Base-by-base conservation (phyloP, 1,284 basidiomycete species). In the Porogramme epimiltina region DNA sequence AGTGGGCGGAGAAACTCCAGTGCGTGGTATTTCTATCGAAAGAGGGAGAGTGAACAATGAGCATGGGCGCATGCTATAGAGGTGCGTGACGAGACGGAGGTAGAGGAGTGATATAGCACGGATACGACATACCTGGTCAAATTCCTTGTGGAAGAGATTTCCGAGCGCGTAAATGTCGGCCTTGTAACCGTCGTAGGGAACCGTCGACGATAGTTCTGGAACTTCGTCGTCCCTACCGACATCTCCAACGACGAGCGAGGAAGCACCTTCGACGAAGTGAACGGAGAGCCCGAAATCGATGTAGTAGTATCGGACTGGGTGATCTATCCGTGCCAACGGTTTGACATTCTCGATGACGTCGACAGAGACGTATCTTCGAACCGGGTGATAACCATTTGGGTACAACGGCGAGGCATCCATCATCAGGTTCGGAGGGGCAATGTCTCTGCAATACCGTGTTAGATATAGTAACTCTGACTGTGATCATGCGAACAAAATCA, bases 111-210 rank as follows among this genome's bases (percentile, higher is more conserved):
- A 20, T 10, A 25, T 6, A n/a, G 3, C 1, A 13, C 26, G 20
- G 16, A 18, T 26, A 37, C 11, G 8, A 10, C 19, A 16, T 34
- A 67, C 66, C 25, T 65, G 25, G 1, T 55, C 16, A 36, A 68
- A 62, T 18, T 60, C 54, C n/a, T 52, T 52, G 3, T 42, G 19
- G 23, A 55, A 62, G 1, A 68, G 23, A 34, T 68, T 63, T 1
- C 65, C 67, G 1, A 69, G 40, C 3, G 63, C 52, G 56, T 54
- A 69, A 15, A 70, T 58, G 38, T 70, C 68, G n/a, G 64, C 58
- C 43, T 63, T 61, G 57, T 66, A 68, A 0, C 67, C 60, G 41
- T 70, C 62, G 45, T 69, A 69, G 0, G 66, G 63, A 2, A 56
- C 44, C 2, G 26, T 38, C 2, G 45, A 31, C 0, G 64, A 66